Base-by-base conservation (phyloP, 352 stramenopile genomes). In the Phytophthora cryptogea region DNA sequence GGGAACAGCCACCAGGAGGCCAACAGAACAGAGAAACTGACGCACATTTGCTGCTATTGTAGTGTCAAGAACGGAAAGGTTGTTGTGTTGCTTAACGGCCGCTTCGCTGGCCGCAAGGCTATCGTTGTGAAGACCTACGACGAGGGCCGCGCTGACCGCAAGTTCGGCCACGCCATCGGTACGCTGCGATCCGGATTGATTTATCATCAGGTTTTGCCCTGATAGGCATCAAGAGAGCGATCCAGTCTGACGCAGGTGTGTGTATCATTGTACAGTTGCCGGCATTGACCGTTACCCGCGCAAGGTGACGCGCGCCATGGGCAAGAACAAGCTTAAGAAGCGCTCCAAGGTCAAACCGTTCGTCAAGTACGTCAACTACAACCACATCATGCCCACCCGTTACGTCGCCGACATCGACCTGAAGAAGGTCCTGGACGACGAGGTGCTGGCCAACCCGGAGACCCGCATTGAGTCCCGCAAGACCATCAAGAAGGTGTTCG, bases 351-450 rank as follows among this genome's bases (percentile, higher is more conserved):
- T 99, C 56, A 99, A 99, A 86, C 97, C 97, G 43, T 99, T 99
- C 78, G 86, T 99, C 50, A 99, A 99, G 87, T 98, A 97, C 84
- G 88, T 99, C 66, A 99, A 99, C 90, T 98, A 98, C 78, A 98
- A 98, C 88, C 97, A 99, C 85, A 91, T 99, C 70, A 99, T 99
- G 94, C 97, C 97, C 58, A 99, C 97, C 51, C 95, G 97, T 74
- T 99, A 99, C 81, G 86, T 98, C 42, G 96, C 98, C 30, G 97
- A 99, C 88, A 97, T 99, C 70, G 97, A 99, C 83, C 81, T 99
- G 62, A 99, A 99, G 92, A 99, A 99, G 86, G 87, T 99, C 55
- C 88, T 97, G 16, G 89, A 96, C 74, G 87, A 94, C 53, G 87
- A 94, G 65, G 87, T 94, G 55, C 64, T 97, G 42, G 80, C 73